Evolutionary conservation across 2,329 filamentous ascomycete genomes (phyloP).

Genomic region (Nothophoma quercina): DNA sequence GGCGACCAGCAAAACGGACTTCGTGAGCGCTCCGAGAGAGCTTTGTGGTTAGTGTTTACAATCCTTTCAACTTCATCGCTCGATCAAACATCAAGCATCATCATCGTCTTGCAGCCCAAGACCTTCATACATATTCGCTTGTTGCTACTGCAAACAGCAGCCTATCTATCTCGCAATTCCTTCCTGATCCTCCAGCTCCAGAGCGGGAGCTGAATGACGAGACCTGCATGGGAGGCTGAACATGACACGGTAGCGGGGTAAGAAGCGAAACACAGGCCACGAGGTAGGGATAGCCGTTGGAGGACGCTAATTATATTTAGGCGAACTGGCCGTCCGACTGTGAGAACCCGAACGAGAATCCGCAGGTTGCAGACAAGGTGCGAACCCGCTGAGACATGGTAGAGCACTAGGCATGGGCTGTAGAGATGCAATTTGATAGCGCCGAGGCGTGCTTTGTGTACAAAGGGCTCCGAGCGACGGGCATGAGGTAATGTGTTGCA

Average conservation of each 20-base stretch:
- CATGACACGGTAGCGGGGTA: constrained; percentile 28
- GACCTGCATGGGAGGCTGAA: constrained; percentile 16
- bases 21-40: background rate
- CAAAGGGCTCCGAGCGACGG: background rate
- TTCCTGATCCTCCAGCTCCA: constrained; percentile 13
- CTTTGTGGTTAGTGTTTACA: background rate
- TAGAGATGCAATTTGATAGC: background rate
- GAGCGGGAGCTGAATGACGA: constrained; percentile 16
- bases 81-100: background rate
- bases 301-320: constrained; percentile 27
- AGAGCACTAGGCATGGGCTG: background rate
- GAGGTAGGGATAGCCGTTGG: constrained; percentile 30
- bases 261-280: constrained; percentile 23
- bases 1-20: background rate
- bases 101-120: constrained; percentile 2
- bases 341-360: constrained; percentile 11
- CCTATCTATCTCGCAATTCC: constrained; percentile 8
- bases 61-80: background rate
- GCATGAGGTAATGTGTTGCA: background rate
- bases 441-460: background rate
- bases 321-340: background rate
- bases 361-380: background rate
- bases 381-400: background rate
- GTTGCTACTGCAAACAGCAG: constrained; percentile 8
- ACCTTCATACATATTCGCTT: constrained; percentile 8